phyloP scores from a whole-genome alignment of 2,329 filamentous ascomycete genomes.

The Aspergillus sp. region DNA sequence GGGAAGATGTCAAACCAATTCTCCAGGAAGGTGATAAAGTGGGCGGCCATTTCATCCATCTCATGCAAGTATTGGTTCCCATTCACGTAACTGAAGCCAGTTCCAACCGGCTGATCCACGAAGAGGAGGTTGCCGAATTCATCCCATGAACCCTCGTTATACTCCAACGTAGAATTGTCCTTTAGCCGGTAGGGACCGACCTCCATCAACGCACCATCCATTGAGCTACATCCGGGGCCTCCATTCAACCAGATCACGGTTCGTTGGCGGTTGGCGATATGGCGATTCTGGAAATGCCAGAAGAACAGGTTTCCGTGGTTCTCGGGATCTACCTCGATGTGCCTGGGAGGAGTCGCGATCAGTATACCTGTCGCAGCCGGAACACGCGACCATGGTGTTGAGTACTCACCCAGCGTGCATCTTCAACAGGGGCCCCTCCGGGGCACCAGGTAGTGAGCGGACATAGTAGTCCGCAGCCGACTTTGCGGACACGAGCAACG shows the following conservation, averaged over 20 bases:
- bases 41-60: slow-evolving; percentile 80
- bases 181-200: slow-evolving; percentile 88
- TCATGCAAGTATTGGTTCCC: slow-evolving; percentile 84
- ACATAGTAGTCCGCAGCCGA: slow-evolving; percentile 87
- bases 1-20: slow-evolving; percentile 91
- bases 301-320: slow-evolving; percentile 95
- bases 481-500: slow-evolving; percentile 38
- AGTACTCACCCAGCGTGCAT: slow-evolving; percentile 91
- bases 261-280: slow-evolving; percentile 86
- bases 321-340: slow-evolving; percentile 83
- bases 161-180: slow-evolving; percentile 65
- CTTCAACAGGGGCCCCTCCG: slow-evolving; percentile 75
- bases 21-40: slow-evolving; percentile 85
- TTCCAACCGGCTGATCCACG: slow-evolving; percentile 94
- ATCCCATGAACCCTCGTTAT: slow-evolving; percentile 96
- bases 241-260: slow-evolving; percentile 98
- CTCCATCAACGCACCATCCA: slow-evolving; percentile 96
- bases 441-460: slow-evolving; percentile 77
- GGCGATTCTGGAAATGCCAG: slow-evolving; percentile 95
- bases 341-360: slow-evolving; percentile 51
- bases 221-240: slow-evolving; percentile 93
- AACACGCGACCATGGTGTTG: neutral
- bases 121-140: slow-evolving; percentile 97
- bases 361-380: neutral
- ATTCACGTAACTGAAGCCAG: slow-evolving; percentile 93